phyloP scores from a whole-genome alignment of 148 eudicot genomes.

The Persicaria tinctoria region DNA sequence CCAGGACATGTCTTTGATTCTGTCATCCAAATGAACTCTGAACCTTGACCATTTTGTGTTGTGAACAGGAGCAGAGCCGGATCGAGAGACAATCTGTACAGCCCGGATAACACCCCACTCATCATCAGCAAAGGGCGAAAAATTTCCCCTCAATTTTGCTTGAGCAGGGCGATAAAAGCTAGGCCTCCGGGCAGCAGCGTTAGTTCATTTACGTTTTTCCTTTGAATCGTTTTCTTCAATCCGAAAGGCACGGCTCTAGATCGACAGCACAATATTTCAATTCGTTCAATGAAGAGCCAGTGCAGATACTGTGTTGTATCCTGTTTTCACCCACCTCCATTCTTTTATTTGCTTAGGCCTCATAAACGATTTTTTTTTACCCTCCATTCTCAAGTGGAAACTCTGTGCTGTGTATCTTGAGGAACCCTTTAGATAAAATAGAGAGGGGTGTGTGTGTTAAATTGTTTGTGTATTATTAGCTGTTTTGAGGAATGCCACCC shows the following conservation, averaged over 20 bases:
- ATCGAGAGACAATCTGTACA: conserved; percentile 13
- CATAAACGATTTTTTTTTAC: background rate
- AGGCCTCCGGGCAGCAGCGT: background rate
- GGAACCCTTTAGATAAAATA: background rate
- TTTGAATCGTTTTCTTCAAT: background rate
- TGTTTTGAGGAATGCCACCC: background rate
- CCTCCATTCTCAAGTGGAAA: background rate
- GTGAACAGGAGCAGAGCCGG: conserved; percentile 12
- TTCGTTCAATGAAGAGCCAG: background rate
- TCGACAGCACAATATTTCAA: background rate
- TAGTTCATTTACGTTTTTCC: conserved; percentile 1
- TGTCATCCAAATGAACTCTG: background rate
- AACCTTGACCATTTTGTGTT: background rate
- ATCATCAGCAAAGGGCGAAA: background rate
- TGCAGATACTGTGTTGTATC: conserved; percentile 2
- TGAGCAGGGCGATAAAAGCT: conserved; percentile 1
- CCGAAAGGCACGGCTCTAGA: background rate
- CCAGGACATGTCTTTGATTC: background rate
- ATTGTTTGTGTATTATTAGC: background rate
- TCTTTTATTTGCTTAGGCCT: conserved; percentile 6
- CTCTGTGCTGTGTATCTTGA: background rate
- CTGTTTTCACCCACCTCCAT: background rate
- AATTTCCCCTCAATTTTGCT: conserved; percentile 11
- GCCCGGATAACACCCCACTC: background rate
- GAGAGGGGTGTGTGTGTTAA: too few relatives aligned